Base-by-base conservation (phyloP, 2,329 filamentous ascomycete genomes). In the Dactylonectria estremocensis region DNA sequence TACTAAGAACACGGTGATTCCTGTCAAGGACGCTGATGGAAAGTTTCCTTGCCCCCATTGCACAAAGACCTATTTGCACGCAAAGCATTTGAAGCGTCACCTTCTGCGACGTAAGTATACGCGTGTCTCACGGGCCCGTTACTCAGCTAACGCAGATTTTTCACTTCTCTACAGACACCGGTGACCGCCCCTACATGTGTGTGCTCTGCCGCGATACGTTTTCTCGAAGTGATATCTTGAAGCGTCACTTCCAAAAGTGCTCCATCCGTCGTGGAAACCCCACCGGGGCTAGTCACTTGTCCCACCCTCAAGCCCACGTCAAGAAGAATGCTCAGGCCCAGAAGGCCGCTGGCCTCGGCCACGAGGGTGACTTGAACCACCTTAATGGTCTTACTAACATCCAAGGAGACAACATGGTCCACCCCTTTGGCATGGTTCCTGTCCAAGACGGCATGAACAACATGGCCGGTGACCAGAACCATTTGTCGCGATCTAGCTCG, bases 181-280 rank as follows among this genome's bases (percentile, higher is more conserved):
- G 96, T 78, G 95, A 98, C 82, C 94, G 96, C 73, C 96, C 96
- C 64, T 99, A 99, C 85, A 97, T 97, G 91, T 99, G 96, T 84
- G 94, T 97, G 73, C 88, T 99, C 58, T 99, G 96, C 87, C 95
- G 96, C 81, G 96, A 98, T 83, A 98, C 95, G 37, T 99, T 99
- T 83, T 97, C 94, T 55, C 92, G 96, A 81, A 97, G 95, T 87
- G 96, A 99, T 80, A 98, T 99, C 73, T 86, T 99, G 77, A 99
- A 99, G 87, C 94, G 96, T 72, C 96, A 99, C 84, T 99, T 98
- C 84, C 95, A 98, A 83, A 99, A 99, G 86, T 99, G 96, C 85
- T 98, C 96, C 45, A 94, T 98, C 72, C 92, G 96, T 77, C 92
- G 96, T 79, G 96, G 96, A 66, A 98, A 98, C 83, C 95, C 96